These are phyloP conservation scores for Sambucus nigra DNA, from an alignment of 129 eudicot species.

Conservation along the genomic window DNA sequence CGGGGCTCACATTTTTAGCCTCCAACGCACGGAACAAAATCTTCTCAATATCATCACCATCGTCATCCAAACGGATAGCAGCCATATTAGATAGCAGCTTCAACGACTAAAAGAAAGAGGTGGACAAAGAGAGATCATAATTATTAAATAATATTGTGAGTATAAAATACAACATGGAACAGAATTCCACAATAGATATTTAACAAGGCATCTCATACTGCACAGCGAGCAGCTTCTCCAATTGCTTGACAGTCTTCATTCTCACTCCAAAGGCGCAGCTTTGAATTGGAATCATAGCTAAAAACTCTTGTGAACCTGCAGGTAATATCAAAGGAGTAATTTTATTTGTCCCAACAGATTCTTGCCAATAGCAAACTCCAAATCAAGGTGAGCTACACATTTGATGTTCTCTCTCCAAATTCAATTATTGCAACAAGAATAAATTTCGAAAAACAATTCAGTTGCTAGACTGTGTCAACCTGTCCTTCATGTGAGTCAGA, in stretches of 20 bases:
- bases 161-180: not conserved
- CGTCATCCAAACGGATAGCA: conserved; percentile 68
- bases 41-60: conserved; percentile 40
- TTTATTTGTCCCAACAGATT: too few species aligned
- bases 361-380: too few species aligned
- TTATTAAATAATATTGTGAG: not conserved
- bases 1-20: conserved; percentile 17
- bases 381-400: too few species aligned
- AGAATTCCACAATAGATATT: not conserved
- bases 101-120: conserved; percentile 36
- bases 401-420: too few species aligned
- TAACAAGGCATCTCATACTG: conserved; percentile 37
- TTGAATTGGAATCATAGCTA: conserved; percentile 67
- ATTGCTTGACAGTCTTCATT: conserved; percentile 81
- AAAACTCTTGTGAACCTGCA: conserved; percentile 69
- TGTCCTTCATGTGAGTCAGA: conserved; percentile 85
- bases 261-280: conserved; percentile 92
- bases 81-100: conserved; percentile 61
- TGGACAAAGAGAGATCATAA: not conserved
- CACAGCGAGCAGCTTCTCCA: conserved; percentile 61
- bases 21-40: conserved; percentile 38
- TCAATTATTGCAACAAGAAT: not conserved
- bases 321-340: not conserved
- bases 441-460: not conserved
- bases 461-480: conserved; percentile 20